phyloP scores from a whole-genome alignment of 23 red algal species.

The Gracilaria gracilis region DNA sequence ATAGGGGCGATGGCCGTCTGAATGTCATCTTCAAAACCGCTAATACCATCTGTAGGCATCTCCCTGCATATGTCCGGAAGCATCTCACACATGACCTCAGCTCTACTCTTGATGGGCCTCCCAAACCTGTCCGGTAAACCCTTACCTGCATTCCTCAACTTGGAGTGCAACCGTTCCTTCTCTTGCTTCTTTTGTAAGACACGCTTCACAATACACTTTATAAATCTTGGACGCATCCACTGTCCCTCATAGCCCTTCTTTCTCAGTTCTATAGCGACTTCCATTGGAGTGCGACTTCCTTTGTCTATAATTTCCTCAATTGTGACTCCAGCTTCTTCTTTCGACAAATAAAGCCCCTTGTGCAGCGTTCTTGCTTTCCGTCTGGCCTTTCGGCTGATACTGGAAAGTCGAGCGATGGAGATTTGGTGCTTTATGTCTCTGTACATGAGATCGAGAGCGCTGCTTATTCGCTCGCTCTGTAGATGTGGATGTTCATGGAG shows the following conservation, averaged over 20 bases:
- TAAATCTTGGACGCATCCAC: slow-evolving; percentile 18
- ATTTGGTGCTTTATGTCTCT: slow-evolving; percentile 20
- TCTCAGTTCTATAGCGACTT: slow-evolving; percentile 17
- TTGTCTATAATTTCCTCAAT: slow-evolving; percentile 11
- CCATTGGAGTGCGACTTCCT: background rate
- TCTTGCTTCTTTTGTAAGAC: background rate
- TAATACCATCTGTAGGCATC: slow-evolving; percentile 2
- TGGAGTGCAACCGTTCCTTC: background rate
- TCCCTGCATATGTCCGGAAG: slow-evolving; percentile 29
- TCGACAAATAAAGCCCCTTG: slow-evolving; percentile 1
- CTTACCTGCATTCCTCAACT: slow-evolving; percentile 11
- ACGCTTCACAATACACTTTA: background rate
- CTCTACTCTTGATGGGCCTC: slow-evolving; percentile 16
- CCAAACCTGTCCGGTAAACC: slow-evolving; percentile 15
- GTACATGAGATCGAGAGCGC: slow-evolving; percentile 11
- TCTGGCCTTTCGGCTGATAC: background rate
- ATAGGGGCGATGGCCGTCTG: background rate
- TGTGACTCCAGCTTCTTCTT: slow-evolving; percentile 3
- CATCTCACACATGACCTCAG: slow-evolving; percentile 41
- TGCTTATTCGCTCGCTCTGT: slow-evolving; percentile 6
- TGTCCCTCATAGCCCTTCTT: background rate
- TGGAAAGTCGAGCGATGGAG: background rate
- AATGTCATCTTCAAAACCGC: slow-evolving; percentile 9
- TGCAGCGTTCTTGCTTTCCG: slow-evolving; percentile 7
- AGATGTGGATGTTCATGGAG: background rate